These are phyloP conservation scores for Epithele typhae DNA, from an alignment of 768 basidiomycete species.

Conservation along the genomic window DNA sequence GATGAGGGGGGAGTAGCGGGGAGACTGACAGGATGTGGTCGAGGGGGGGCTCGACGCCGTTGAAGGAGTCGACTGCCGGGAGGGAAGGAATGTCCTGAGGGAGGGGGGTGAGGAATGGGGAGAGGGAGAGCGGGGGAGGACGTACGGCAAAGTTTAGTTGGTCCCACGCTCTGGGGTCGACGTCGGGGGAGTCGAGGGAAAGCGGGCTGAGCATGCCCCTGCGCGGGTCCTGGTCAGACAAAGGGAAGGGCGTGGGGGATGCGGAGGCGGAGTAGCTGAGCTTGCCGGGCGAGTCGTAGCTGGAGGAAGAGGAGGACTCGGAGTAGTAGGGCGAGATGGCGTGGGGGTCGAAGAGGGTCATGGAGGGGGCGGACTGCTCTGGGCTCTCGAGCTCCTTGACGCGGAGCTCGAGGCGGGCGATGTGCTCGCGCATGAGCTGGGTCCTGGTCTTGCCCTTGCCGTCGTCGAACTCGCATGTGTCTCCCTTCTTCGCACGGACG, in stretches of 20 bases:
- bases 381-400: slow-evolving; percentile 75
- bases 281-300: slow-evolving; percentile 28
- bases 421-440: slow-evolving; percentile 73
- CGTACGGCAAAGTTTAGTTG: slow-evolving; percentile 20
- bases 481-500: slow-evolving; percentile 69
- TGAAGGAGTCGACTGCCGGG: slow-evolving; percentile 13
- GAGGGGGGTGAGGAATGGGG: background rate
- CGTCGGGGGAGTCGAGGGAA: slow-evolving; percentile 9
- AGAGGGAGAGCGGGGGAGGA: background rate
- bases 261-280: slow-evolving; percentile 29
- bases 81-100: slow-evolving; percentile 18
- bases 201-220: slow-evolving; percentile 9
- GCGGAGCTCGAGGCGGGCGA: slow-evolving; percentile 65
- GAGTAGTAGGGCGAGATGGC: slow-evolving; percentile 26
- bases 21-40: slow-evolving; percentile 63
- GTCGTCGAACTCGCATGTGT: slow-evolving; percentile 78
- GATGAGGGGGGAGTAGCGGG: slow-evolving; percentile 11
- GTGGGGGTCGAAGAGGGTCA: slow-evolving; percentile 70
- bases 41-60: slow-evolving; percentile 21
- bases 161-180: slow-evolving; percentile 22
- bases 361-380: slow-evolving; percentile 63
- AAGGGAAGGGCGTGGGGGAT: slow-evolving; percentile 27
- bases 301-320: slow-evolving; percentile 30
- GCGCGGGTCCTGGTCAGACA: slow-evolving; percentile 30
- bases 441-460: slow-evolving; percentile 82